Conservation (phyloP, 73 alveolate species). For the Paramecium octaurelia region DNA sequence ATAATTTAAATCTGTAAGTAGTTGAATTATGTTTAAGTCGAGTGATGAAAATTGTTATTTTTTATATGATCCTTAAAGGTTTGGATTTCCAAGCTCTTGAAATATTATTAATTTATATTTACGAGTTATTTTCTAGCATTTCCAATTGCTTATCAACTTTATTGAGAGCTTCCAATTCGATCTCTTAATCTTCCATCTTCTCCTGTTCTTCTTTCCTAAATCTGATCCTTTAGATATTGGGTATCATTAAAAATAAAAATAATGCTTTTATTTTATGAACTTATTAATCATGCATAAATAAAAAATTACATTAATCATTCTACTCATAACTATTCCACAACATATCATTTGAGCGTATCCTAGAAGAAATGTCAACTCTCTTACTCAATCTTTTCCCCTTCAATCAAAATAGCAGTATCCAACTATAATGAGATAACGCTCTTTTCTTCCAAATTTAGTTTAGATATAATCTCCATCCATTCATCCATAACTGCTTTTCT, state of each 20-base stretch:
- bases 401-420: no score
- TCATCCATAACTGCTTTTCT: not conserved
- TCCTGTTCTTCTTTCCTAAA: not conserved
- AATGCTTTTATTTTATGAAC: not conserved
- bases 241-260: not conserved
- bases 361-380: not conserved
- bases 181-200: slow-evolving; percentile 9
- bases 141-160: not conserved
- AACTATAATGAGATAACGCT: not conserved
- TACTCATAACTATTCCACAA: not conserved
- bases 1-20: not conserved
- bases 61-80: not conserved
- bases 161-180: not conserved
- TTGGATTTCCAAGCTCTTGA: slow-evolving; percentile 28
- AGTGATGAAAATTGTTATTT: slow-evolving; percentile 17
- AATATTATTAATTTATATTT: not conserved
- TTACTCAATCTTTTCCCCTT: not conserved
- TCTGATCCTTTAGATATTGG: not conserved
- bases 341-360: not conserved
- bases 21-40: not conserved
- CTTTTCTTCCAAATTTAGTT: no score
- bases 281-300: not conserved
- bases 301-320: not conserved
- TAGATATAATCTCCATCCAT: not conserved
- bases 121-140: not conserved